Evolutionary conservation across 2,329 filamentous ascomycete species (phyloP).

Genomic region (Ceratocystiopsis sp.): DNA sequence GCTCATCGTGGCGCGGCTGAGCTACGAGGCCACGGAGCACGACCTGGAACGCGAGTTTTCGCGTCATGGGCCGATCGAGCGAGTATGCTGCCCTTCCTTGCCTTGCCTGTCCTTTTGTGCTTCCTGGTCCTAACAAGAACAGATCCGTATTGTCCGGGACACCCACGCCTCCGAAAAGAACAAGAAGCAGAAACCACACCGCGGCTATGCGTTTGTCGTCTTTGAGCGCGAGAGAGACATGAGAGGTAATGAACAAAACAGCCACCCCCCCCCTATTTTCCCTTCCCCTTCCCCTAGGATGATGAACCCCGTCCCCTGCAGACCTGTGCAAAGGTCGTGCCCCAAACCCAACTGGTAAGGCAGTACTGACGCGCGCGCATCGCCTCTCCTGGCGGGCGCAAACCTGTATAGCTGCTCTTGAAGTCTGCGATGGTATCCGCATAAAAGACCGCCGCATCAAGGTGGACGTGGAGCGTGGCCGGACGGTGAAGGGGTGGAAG

Average conservation of each 20-base stretch:
- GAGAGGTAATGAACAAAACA: conserved; percentile 71
- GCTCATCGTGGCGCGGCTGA: conserved; percentile 76
- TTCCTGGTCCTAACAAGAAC: neutral
- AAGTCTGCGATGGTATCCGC: conserved; percentile 64
- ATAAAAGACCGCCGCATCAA: conserved; percentile 87
- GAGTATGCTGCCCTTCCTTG: conserved; percentile 34
- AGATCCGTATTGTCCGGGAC: conserved; percentile 81
- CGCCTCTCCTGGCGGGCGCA: conserved; percentile 28
- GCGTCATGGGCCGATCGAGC: conserved; percentile 83
- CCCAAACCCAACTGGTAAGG: conserved; percentile 31
- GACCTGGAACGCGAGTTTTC: conserved; percentile 90
- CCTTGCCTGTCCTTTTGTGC: neutral
- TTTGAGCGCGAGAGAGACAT: conserved; percentile 97
- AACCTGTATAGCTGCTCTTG: conserved; percentile 66
- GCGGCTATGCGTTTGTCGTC: conserved; percentile 91
- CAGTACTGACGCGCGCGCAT: conserved; percentile 49
- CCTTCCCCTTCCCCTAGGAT: conserved; percentile 9
- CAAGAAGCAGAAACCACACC: conserved; percentile 66
- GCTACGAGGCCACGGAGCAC: conserved; percentile 74
- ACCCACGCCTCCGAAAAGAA: conserved; percentile 53
- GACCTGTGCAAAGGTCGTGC: neutral
- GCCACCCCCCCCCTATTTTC: conserved; percentile 8
- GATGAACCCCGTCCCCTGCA: conserved; percentile 15
- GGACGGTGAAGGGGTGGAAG: conserved; percentile 86
- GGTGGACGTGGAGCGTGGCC: conserved; percentile 89